Evolutionary conservation across 2,329 filamentous ascomycete species (phyloP).

Genomic region (Cladosporium austrohemisphaericum): DNA sequence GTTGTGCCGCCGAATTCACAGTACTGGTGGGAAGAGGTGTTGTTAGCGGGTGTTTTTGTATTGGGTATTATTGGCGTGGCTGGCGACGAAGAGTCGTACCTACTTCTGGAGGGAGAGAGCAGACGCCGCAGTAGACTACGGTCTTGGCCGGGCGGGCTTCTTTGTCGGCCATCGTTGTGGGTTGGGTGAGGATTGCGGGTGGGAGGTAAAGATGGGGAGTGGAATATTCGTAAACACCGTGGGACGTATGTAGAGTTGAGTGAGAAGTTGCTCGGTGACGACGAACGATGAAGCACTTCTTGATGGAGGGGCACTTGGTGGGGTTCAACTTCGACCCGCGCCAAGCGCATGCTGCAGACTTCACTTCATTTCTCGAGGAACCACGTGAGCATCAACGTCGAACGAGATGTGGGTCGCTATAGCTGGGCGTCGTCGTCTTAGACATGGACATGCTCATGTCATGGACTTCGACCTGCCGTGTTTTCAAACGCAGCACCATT

Average conservation of each 20-base stretch:
- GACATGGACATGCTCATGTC: too few species aligned
- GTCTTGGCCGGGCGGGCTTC: slow-evolving; percentile 44
- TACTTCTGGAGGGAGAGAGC: slow-evolving; percentile 65
- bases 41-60: slow-evolving; percentile 11
- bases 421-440: too few species aligned
- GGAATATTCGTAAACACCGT: too few species aligned
- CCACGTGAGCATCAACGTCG: too few species aligned
- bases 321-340: neutral
- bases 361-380: neutral
- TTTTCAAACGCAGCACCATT: too few species aligned
- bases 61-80: neutral
- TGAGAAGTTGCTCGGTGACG: slow-evolving; percentile 7
- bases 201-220: too few species aligned
- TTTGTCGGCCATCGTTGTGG: slow-evolving; percentile 30
- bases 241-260: neutral
- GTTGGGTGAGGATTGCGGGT: neutral
- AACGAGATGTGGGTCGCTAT: too few species aligned
- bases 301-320: slow-evolving; percentile 12
- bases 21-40: slow-evolving; percentile 58
- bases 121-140: slow-evolving; percentile 63
- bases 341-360: too few species aligned
- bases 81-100: slow-evolving; percentile 35
- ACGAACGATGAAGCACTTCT: neutral
- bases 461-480: too few species aligned
- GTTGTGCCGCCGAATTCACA: slow-evolving; percentile 97